These are phyloP conservation scores for Xylariaceae sp. DNA, from an alignment of 2,329 filamentous ascomycete genomes.

Conservation along the genomic window DNA sequence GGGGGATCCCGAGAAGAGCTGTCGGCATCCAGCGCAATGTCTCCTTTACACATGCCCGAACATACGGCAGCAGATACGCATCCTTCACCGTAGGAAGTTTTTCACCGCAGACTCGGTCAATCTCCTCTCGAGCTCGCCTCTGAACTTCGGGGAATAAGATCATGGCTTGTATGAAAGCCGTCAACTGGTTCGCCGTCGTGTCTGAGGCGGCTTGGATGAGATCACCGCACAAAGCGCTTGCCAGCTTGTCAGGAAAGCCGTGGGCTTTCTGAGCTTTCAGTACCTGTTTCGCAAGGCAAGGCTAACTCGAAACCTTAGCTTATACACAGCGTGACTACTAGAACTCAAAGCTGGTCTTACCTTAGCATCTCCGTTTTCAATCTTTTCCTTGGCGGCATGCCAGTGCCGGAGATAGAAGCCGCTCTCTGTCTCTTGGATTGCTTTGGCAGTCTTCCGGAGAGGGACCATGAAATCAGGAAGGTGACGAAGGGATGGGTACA, in stretches of 20 bases:
- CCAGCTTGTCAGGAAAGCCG: neutral
- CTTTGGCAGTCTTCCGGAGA: neutral
- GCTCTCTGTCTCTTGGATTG: neutral
- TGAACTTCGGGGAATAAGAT: conserved; percentile 33
- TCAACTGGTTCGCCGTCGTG: neutral
- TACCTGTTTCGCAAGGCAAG: neutral
- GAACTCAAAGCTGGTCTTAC: neutral
- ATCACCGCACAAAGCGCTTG: neutral
- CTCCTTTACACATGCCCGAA: conserved; percentile 42
- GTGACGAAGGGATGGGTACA: neutral
- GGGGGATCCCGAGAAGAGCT: conserved; percentile 32
- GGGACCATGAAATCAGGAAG: neutral
- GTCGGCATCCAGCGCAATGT: conserved; percentile 42
- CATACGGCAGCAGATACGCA: conserved; percentile 40
- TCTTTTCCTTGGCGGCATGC: neutral
- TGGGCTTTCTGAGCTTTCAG: neutral
- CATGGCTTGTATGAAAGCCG: conserved; percentile 36
- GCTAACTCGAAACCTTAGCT: neutral
- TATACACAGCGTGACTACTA: neutral
- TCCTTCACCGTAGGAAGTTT: conserved; percentile 39
- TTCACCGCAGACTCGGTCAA: conserved; percentile 40
- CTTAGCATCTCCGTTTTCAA: neutral
- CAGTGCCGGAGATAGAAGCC: neutral
- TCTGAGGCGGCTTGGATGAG: neutral
- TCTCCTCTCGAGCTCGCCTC: conserved; percentile 16